Base-by-base conservation (phyloP, 306 rosid species). In the Acacia acuminata region DNA sequence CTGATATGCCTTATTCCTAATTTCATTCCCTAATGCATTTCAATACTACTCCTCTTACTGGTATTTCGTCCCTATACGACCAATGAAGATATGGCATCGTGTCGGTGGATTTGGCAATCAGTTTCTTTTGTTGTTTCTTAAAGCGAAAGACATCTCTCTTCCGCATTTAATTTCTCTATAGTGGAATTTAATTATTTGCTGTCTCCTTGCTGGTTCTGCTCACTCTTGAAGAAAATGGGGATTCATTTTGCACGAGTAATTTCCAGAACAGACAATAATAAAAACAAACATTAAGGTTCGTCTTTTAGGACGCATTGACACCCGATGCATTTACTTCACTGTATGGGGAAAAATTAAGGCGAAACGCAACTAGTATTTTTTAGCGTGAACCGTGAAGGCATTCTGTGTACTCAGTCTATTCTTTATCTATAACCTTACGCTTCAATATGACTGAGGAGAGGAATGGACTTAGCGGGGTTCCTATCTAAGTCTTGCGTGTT, bases 61-160 rank as follows among this genome's bases (percentile, higher is more conserved):
- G 8, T 20, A 10, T 11, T 53, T 66, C 14, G 24, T n/a, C n/a
- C n/a, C n/a, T n/a, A n/a, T n/a, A n/a, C n/a, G n/a, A n/a, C n/a
- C n/a, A 78, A 45, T 25, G 75, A 50, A 55, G 44, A 44, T 10
- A 8, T 27, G 50, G 80, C 75, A 65, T 78, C 8, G 53, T 56
- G 79, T 76, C 80, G 81, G 70, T 75, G 75, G 16, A 58, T 70
- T 36, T 17, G 14, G 48, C 64, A 4, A 7, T 70, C 20, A 61
- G 30, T 73, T 69, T 32, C 14, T 22, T 43, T 55, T 1, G 47
- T 75, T 27, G 17, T 69, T 56, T n/a, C 66, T 77, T 40, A 25
- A 36, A 38, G 60, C 22, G 16, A 68, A 36, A 3, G 42, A 25
- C 36, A 15, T 40, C 32, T 6, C 9, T 25, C 67, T 63, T 63